Base-by-base conservation (phyloP, 768 basidiomycete genomes). In the Suillus clintonianus region DNA sequence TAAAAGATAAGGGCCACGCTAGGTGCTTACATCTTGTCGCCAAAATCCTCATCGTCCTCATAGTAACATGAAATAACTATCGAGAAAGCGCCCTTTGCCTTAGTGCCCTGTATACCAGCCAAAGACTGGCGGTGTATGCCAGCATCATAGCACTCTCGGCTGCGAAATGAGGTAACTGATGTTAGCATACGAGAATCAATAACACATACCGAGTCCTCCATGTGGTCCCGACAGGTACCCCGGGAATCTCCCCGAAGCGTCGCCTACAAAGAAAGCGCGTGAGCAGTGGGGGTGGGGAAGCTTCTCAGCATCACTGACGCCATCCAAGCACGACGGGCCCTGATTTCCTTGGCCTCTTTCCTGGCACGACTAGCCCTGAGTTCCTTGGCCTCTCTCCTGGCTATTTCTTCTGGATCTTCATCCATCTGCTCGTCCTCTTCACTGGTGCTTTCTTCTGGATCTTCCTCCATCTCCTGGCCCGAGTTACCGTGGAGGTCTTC, bases 221-320 rank as follows among this genome's bases (percentile, higher is more conserved):
- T 0, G 13, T 4, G 9, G 66, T 34, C 10, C 76, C 75, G 7
- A 74, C 41, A 3, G 61, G 61, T 41, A 72, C 51, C 15, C 60
- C 53, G 1, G 71, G 74, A 24, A 76, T 73, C 27, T 62, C 30
- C 10, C 74, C 74, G 27, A 73, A 74, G 2, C 36, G 64, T 56
- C 55, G 65, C 34, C 73, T 74, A 57, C 9, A 10, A 43, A 45
- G 6, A 59, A 34, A 30, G 27, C 50, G 5, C 14, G 6, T 64
- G 5, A n/a, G 39, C 27, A 24, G 58, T 57, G 34, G 30, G 32
- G 47, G 22, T 22, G 41, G 13, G 36, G 1, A 32, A 5, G 22
- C 1, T n/a, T 24, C 65, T 69, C 64, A 37, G 0, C 4, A 32
- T 7, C 30, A 0, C 15, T 69, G 22, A 19, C 37, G 24, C 15